Conservation (phyloP, 2,329 filamentous ascomycete species). For the Phialemoniopsis sp. region DNA sequence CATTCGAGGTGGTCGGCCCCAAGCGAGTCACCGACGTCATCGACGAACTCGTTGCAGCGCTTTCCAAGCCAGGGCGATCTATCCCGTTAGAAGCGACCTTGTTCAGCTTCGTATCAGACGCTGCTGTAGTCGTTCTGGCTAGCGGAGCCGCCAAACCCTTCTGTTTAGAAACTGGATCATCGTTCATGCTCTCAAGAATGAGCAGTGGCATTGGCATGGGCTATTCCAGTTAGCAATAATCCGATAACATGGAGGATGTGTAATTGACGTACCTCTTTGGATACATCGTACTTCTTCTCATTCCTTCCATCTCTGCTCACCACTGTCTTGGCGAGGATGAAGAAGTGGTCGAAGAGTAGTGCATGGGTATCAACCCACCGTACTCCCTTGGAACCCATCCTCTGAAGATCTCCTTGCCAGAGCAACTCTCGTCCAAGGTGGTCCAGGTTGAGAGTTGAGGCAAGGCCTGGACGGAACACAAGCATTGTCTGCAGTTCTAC, state of each 20-base stretch:
- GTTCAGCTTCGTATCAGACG: constrained; percentile 54
- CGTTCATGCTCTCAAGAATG: constrained; percentile 86
- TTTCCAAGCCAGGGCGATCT: constrained; percentile 58
- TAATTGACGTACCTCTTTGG: constrained; percentile 64
- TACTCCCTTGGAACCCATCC: constrained; percentile 84
- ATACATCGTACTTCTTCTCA: constrained; percentile 91
- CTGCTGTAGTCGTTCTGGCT: constrained; percentile 55
- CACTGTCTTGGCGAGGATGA: constrained; percentile 83
- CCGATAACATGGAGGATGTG: neutral
- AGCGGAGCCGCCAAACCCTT: constrained; percentile 67
- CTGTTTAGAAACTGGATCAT: constrained; percentile 82
- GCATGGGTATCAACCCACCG: constrained; percentile 93
- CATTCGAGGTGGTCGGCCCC: constrained; percentile 45
- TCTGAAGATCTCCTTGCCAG: constrained; percentile 81
- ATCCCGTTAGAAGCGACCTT: constrained; percentile 48
- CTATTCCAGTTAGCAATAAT: constrained; percentile 23
- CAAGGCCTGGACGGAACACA: constrained; percentile 81
- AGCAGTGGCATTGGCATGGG: constrained; percentile 96
- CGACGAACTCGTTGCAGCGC: constrained; percentile 65
- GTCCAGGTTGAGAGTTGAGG: constrained; percentile 84
- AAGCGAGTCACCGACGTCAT: constrained; percentile 38
- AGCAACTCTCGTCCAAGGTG: constrained; percentile 92
- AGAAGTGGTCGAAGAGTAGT: constrained; percentile 92
- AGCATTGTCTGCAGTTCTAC: constrained; percentile 81
- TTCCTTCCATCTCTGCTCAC: constrained; percentile 63